Base-by-base conservation (phyloP, 2,329 filamentous ascomycete species). In the Alternaria dauci region DNA sequence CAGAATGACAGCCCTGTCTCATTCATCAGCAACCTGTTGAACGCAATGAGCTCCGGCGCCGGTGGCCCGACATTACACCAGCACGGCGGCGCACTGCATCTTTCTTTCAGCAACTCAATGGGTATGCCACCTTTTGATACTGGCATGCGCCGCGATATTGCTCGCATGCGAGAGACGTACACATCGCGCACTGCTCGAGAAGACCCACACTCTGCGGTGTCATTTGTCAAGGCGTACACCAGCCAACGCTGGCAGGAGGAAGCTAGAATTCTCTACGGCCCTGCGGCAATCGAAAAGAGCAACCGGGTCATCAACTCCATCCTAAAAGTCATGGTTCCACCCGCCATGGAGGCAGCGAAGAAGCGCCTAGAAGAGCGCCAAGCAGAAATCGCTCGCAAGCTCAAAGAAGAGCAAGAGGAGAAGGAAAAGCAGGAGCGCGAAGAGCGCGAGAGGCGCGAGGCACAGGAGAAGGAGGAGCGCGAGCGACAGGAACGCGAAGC, bases 181-280 rank as follows among this genome's bases (percentile, higher is more conserved):
- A 60, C 74, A 52, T 68, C 74, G 26, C 75, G 77, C 36, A 71
- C 38, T 77, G 81, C 65, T 80, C 85, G 71, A 46, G 78, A 79
- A 61, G 90, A 92, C 58, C 90, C 90, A 12, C 83, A 87, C n/a
- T 89, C 91, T 68, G 90, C 92, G 12, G 89, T 94, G 26, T 83
- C 88, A 3, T 98, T 98, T 76, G 81, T 85, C 20, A 84, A 92
- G 8, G 87, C 88, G 38, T 84, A 87, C 8, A 98, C 95, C 1
- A 83, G 86, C 56, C 85, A 86, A 54, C 89, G 95, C 62, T 99
- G 96, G 90, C 88, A 91, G 73, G 93, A 97, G 73, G 96, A 98
- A 77, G 90, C 93, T 8, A 89, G 90, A 65, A 89, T 99, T 77
- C 85, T 98, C 0, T 98, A 95, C 77, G 91, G 91, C 26, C 80